Base-by-base conservation (phyloP, 257 asterid genomes). In the Fraxinus cuspidata region DNA sequence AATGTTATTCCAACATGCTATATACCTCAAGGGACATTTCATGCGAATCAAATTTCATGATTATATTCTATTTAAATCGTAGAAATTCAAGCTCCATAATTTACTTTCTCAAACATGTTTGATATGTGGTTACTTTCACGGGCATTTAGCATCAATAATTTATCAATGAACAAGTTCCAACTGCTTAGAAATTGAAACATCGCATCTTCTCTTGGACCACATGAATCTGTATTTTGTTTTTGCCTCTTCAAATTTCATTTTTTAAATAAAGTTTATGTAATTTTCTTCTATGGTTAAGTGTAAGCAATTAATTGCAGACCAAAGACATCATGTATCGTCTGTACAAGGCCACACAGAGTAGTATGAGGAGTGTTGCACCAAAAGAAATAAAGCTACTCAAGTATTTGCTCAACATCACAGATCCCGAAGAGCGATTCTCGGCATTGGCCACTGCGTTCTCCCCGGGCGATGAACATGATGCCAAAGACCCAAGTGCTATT, bases 401-500 rank as follows among this genome's bases (percentile, higher is more conserved):
- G 88, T 83, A 90, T 82, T 77, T 94, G 85, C 87, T 94, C 32
- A 92, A 94, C 87, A 92, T 94, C 81, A 81, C 88, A 19, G 97
- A 94, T 81, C 99, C 99, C 31, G 99, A 94, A 83, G 97, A 94
- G 79, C 81, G 99, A 70, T 94, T 94, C 84, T 90, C 99, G 64
- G 94, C 99, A 27, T 87, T 94, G 79, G 99, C 99, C 11, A 87
- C 89, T n/a, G 92, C 97, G 9, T 94, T 94, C 88, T 88, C 90
- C 78, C 99, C 99, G 0, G 99, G 97, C 7, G 90, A 90, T 31
- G 96, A 94, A 60, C 87, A 71, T 15, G 88, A 85, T 64, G 53
- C 79, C 78, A 92, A 91, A 86, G 89, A 94, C 76, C 92, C 91
- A 13, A 89, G 78, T 72, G 95, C 95, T 37, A 85, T 91, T 70